These are phyloP conservation scores for Neurospora pannonica DNA, from an alignment of 495 filamentous ascomycete genomes.

Conservation along the genomic window DNA sequence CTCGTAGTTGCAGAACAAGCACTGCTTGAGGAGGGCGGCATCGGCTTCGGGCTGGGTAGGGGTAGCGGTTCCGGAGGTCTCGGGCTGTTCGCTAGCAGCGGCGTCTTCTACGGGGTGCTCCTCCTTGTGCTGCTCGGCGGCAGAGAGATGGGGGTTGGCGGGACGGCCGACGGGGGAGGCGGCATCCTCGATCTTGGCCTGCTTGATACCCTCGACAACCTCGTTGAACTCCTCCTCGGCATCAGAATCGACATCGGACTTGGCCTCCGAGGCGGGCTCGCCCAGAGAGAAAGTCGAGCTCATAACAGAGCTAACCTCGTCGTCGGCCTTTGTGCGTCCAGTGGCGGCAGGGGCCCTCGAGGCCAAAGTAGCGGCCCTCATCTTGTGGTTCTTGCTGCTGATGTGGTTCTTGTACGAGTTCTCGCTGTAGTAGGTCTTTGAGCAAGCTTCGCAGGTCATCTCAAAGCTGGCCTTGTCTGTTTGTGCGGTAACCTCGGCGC, in stretches of 20 bases:
- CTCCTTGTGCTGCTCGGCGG: conserved; percentile 32
- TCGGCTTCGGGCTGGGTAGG: conserved; percentile 13
- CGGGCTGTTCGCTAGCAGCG: conserved; percentile 27
- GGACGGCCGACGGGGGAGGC: conserved; percentile 45
- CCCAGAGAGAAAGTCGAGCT: conserved; percentile 88
- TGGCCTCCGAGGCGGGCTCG: conserved; percentile 54
- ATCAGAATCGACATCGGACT: conserved; percentile 44
- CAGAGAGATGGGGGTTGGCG: conserved; percentile 46
- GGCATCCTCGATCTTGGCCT: conserved; percentile 55
- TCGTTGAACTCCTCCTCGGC: conserved; percentile 67
- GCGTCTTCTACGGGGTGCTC: conserved; percentile 25
- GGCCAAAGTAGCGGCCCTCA: conserved; percentile 41
- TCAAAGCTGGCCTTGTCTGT: conserved; percentile 87
- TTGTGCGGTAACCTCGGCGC: conserved; percentile 71
- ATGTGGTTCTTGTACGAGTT: conserved; percentile 93
- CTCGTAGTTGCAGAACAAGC: conserved; percentile 82
- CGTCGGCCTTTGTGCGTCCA: conserved; percentile 30
- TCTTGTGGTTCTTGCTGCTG: conserved; percentile 81
- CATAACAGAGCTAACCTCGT: conserved; percentile 76
- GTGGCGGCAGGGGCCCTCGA: conserved; percentile 10
- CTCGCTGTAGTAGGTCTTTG: conserved; percentile 90
- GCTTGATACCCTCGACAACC: conserved; percentile 69
- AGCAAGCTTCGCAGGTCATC: conserved; percentile 69
- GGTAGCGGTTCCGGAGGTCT: conserved; percentile 6
- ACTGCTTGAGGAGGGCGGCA: conserved; percentile 48